Base-by-base conservation (phyloP, 192 early-diverging fungal species). In the Backusella parvicylindrica region DNA sequence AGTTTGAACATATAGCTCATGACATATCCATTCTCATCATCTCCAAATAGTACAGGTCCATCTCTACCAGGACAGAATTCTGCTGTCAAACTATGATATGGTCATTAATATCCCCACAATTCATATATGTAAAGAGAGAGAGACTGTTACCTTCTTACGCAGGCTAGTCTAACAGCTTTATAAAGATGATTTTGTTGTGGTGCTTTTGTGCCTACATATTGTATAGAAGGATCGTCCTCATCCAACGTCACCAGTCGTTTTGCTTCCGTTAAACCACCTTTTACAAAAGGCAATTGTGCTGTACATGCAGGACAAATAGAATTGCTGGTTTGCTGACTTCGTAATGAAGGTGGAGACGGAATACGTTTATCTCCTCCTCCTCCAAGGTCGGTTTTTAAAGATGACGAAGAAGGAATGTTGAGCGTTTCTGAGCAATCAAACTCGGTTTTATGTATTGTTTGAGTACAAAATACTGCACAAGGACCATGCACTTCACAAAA, bases 1-100 rank as follows among this genome's bases (percentile, higher is more conserved):
- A 91, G 77, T 65, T 88, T 91, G 80, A 91, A 91, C 84, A 91
- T 90, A 75, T 91, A 91, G 30, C 84, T 86, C 73, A 91, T 84
- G n/a, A 89, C 88, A 83, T 89, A 90, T 26, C 90, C 90, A 70
- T 88, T 87, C 38, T 84, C 77, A 26, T 90, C 87, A 71, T 91
- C 90, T 30, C 90, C 90, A 89, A 91, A 91, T 71, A 91, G 81
- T 11, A 91, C 87, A 1, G 90, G 84, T 0, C 90, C 90, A 68
- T 91, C 90, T 47, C 85, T 77, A 15, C 90, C 89, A 38, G 86
- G 89, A 64, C 86, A 89, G 16, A 89, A 89, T 41, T 91, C 90
- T 43, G 84, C 79, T 68, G 88, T 91, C 31, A 91, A 79, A 40
- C 90, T 91, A 67, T 12, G 5, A 11, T 23, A 36, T 5, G 7